Conservation (phyloP, 176 grass and related monocot species). For the Panicum miliaceum region DNA sequence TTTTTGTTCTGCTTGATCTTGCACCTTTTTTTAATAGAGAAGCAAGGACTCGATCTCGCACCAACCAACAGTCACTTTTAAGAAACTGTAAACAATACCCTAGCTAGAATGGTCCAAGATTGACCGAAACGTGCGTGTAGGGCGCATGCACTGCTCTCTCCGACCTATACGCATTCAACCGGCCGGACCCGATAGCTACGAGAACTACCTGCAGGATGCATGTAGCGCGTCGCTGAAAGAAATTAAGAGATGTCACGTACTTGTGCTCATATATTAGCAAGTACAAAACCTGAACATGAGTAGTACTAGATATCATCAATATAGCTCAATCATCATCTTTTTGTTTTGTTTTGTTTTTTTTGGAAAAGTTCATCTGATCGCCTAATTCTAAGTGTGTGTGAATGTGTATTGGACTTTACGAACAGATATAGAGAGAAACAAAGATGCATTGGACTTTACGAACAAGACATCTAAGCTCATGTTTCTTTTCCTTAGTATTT, state of each 20-base stretch:
- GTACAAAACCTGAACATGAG: not conserved
- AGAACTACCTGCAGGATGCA: not conserved
- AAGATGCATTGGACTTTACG: too few species aligned
- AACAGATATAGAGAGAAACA: too few species aligned
- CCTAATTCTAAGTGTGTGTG: too few species aligned
- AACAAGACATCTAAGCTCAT: too few species aligned
- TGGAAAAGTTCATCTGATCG: not conserved
- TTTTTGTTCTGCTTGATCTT: too few species aligned
- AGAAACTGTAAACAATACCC: not conserved
- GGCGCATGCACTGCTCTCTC: not conserved
- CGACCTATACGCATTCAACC: not conserved
- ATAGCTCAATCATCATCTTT: not conserved
- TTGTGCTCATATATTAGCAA: not conserved
- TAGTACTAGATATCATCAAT: not conserved
- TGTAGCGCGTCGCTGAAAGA: not conserved
- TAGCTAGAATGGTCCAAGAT: not conserved
- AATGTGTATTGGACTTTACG: too few species aligned
- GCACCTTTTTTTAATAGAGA: too few species aligned
- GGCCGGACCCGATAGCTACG: not conserved
- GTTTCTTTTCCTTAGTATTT: too few species aligned
- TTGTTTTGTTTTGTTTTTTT: not conserved
- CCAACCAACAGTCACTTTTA: too few species aligned
- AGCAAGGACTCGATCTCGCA: too few species aligned
- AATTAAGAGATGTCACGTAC: not conserved
- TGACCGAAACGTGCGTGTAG: not conserved